These are phyloP conservation scores for Citrus medica DNA, from an alignment of 345 rosid genomes.

Conservation along the genomic window DNA sequence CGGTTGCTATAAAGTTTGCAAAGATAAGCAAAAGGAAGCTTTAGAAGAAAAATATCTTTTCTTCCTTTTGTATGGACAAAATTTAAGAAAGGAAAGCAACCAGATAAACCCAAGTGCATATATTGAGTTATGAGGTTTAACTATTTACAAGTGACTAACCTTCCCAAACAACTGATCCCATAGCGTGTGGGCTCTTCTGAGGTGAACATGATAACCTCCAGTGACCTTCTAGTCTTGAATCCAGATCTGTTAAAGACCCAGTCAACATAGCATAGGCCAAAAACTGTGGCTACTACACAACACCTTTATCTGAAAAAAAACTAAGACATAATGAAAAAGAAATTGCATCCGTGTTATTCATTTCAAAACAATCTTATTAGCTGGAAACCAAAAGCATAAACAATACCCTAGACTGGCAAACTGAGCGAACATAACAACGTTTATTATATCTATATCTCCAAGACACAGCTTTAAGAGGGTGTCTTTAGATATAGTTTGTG, in stretches of 20 bases:
- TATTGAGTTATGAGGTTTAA: not conserved
- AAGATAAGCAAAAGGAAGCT: too few species aligned
- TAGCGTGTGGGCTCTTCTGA: constrained; percentile 96
- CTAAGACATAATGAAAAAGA: constrained; percentile 1
- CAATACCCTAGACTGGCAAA: not conserved
- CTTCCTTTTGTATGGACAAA: not conserved
- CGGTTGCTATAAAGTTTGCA: too few species aligned
- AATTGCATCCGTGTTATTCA: not conserved
- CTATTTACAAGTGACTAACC: constrained; percentile 33
- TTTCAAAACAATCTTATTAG: not conserved
- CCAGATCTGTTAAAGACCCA: constrained; percentile 51
- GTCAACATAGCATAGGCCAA: constrained; percentile 12
- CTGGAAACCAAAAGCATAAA: not conserved
- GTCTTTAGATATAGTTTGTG: not conserved
- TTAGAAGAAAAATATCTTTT: not conserved
- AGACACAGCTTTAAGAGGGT: not conserved
- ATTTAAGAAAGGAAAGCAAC: not conserved
- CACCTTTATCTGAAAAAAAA: not conserved
- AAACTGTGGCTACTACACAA: not conserved
- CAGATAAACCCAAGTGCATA: not conserved
- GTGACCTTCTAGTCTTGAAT: constrained; percentile 75
- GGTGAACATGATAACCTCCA: constrained; percentile 84
- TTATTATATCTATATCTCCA: not conserved
- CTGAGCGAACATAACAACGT: not conserved
- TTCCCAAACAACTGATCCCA: constrained; percentile 95